Conservation (phyloP, 2,329 filamentous ascomycete genomes). For the Remersonia thermophila region DNA sequence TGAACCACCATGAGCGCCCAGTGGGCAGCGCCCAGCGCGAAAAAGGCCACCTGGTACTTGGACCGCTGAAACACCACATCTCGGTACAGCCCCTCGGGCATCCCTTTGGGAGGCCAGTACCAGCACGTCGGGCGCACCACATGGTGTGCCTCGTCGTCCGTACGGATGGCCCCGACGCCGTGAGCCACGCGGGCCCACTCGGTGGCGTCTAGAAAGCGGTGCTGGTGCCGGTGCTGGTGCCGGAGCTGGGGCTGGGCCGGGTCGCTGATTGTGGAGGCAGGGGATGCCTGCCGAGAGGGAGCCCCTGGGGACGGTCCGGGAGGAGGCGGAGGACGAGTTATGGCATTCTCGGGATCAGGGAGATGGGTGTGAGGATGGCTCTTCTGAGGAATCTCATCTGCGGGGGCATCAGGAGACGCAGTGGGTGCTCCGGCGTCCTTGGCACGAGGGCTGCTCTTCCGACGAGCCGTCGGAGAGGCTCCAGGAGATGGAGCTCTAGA, state of each 20-base stretch:
- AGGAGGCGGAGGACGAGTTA: conserved; percentile 1
- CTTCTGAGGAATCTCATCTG: no score
- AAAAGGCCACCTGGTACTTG: conserved; percentile 33
- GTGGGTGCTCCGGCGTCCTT: no score
- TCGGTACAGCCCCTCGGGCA: conserved; percentile 36
- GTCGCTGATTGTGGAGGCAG: no score
- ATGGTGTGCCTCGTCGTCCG: conserved; percentile 33
- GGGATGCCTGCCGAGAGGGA: no score
- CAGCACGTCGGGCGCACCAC: conserved; percentile 30
- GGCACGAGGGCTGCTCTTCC: no score
- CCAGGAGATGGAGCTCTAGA: no score
- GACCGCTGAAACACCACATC: conserved; percentile 34
- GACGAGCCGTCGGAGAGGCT: no score
- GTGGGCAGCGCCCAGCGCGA: conserved; percentile 28
- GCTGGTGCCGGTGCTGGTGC: no score
- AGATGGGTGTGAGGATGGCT: no score
- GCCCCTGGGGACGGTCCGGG: no score
- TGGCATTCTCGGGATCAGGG: conserved; percentile 1
- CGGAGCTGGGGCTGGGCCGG: conserved; percentile 4
- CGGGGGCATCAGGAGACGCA: no score
- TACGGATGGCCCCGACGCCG: conserved; percentile 34
- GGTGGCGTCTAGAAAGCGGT: conserved; percentile 29
- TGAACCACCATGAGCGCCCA: conserved; percentile 38
- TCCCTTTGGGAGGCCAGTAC: conserved; percentile 34
- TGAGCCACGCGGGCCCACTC: conserved; percentile 35